phyloP scores from a whole-genome alignment of 1,284 basidiomycete species.

The Austroboletus olivaceoglutinosus region DNA sequence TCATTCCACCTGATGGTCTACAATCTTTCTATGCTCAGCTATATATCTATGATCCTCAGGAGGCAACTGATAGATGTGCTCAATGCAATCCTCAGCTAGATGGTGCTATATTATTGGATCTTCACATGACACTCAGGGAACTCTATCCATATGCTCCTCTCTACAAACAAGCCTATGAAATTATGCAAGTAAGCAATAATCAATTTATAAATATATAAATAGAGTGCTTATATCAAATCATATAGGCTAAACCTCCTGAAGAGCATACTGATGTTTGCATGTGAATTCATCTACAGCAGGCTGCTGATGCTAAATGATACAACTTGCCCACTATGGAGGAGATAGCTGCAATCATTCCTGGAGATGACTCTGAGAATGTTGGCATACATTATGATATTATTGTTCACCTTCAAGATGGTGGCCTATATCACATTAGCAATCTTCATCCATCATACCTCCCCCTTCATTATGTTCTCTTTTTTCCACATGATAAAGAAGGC shows the following conservation, averaged over 20 bases:
- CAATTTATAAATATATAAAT: too few relatives aligned
- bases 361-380: conserved; percentile 11
- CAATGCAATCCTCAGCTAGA: conserved; percentile 26
- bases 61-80: conserved; percentile 23
- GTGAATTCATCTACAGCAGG: conserved; percentile 8
- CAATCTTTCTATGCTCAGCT: conserved; percentile 37
- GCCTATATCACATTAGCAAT: conserved; percentile 35
- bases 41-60: conserved; percentile 37
- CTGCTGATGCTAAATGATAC: conserved; percentile 18
- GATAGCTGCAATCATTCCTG: conserved; percentile 28
- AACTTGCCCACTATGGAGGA: conserved; percentile 31
- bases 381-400: conserved; percentile 8
- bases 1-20: conserved; percentile 23
- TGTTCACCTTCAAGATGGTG: conserved; percentile 13
- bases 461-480: conserved; percentile 42
- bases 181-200: too few relatives aligned
- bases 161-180: conserved; percentile 28
- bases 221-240: neutral
- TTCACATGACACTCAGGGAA: conserved; percentile 30
- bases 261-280: too few relatives aligned
- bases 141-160: conserved; percentile 32
- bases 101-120: conserved; percentile 16
- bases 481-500: conserved; percentile 39
- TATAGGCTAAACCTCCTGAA: conserved; percentile 7
- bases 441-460: conserved; percentile 35